These are phyloP conservation scores for Hypomyces perniciosus DNA, from an alignment of 2,329 filamentous ascomycete species.

Conservation along the genomic window DNA sequence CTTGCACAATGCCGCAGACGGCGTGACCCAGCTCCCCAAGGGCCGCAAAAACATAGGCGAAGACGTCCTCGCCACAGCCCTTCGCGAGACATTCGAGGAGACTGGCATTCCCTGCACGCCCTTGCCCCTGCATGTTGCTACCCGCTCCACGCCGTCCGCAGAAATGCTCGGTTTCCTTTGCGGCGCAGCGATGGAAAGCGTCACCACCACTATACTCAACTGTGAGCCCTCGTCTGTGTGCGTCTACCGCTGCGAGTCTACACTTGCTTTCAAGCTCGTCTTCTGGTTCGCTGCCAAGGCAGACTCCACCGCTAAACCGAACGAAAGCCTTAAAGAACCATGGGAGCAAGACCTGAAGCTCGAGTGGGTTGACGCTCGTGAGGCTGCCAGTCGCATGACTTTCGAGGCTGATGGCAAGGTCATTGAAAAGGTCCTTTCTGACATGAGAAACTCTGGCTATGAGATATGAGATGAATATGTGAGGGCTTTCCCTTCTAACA, in stretches of 20 bases:
- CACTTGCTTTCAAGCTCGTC: conserved; percentile 32
- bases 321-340: conserved; percentile 23
- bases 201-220: conserved; percentile 26
- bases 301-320: conserved; percentile 21
- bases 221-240: conserved; percentile 33
- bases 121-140: conserved; percentile 35
- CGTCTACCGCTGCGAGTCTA: conserved; percentile 30
- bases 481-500: not conserved
- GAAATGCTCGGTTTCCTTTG: conserved; percentile 8
- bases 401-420: conserved; percentile 20
- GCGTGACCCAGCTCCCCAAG: conserved; percentile 42
- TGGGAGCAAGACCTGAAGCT: conserved; percentile 23
- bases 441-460: conserved; percentile 23
- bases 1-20: conserved; percentile 37
- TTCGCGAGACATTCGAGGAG: conserved; percentile 44
- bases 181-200: conserved; percentile 10
- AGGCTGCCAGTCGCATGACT: conserved; percentile 19
- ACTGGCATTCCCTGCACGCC: conserved; percentile 37
- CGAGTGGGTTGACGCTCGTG: conserved; percentile 21
- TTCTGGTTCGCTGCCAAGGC: conserved; percentile 35
- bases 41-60: conserved; percentile 44
- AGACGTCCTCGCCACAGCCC: conserved; percentile 33
- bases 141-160: conserved; percentile 34
- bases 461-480: conserved; percentile 14
- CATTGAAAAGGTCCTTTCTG: conserved; percentile 22